Percentiles rank a stretch among this genome's conserved stretches.
Evolutionary conservation across 371 early-diverging fungal species (phyloP).

Genomic region (Vairimorpha apis): DNA sequence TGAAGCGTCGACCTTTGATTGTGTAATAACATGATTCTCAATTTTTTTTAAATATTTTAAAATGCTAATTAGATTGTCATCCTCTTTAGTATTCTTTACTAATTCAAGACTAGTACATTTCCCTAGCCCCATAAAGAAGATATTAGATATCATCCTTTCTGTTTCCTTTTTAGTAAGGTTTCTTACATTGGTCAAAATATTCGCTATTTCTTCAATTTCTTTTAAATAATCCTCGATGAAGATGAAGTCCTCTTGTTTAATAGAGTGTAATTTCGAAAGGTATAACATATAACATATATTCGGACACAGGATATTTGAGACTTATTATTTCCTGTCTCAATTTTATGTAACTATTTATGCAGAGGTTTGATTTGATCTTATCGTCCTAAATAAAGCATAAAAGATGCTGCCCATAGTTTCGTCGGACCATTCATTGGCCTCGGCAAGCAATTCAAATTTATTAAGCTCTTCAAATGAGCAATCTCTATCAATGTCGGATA

Average conservation of each 20-base stretch:
- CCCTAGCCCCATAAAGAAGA: no score
- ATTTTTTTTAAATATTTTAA: no score
- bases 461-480: background rate
- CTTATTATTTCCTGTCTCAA: background rate
- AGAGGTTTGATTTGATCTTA: no score
- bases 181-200: no score
- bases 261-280: background rate
- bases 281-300: background rate
- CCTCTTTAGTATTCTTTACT: no score
- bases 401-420: background rate
- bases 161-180: no score
- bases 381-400: background rate
- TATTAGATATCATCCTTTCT: no score
- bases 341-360: background rate
- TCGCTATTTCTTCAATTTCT: no score
- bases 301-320: background rate
- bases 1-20: no score
- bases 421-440: background rate
- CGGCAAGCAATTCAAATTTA: background rate
- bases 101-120: no score
- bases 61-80: no score
- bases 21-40: no score
- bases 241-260: background rate
- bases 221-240: background rate
- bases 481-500: conserved; percentile 8